Base-by-base conservation (phyloP, 306 rosid genomes). In the Sindora glabra region DNA sequence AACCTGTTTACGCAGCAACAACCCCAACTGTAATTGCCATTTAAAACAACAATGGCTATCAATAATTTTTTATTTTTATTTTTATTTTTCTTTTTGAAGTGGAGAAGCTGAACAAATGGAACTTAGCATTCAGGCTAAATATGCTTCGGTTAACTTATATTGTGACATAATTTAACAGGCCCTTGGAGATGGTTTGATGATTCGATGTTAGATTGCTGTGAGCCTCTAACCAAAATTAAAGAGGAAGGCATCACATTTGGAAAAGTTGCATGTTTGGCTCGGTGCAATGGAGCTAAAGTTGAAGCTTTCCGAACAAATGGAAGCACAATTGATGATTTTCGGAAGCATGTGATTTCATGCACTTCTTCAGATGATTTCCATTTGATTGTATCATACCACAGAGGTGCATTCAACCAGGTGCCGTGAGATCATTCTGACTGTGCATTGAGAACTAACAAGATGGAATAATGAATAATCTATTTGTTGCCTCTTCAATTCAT, bases 181-280 rank as follows among this genome's bases (percentile, higher is more conserved):
- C 98, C 95, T 10, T 92, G 98, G 96, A 79, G 98, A 48, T 92
- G 98, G 98, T 92, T 88, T 74, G 98, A 88, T 60, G 98, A 92
- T 70, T 70, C 89, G 6, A 88, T 92, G 96, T 72, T 92, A 51
- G 98, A 92, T 75, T 92, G 98, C 40, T 92, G 98, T 30, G 95
- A 86, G 65, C 90, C 96, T 59, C 60, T 92, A 82, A 73, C 30
- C 5, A 89, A 79, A 47, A 62, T 92, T 67, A 72, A 79, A 74
- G 57, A 60, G 8, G 27, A 86, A n/a, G 96, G 98, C 21, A 88
- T 88, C 51, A 86, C 98, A 0, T 92, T 92, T 42, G 96, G 98
- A 38, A 88, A 81, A 77, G 94, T 92, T 45, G 96, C 85, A 0
- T 88, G 96, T 65, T 73, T 92, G 83, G 98, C 98, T 15, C 83